Conservation (phyloP, 2,329 filamentous ascomycete species). For the Xylariaceae sp. region DNA sequence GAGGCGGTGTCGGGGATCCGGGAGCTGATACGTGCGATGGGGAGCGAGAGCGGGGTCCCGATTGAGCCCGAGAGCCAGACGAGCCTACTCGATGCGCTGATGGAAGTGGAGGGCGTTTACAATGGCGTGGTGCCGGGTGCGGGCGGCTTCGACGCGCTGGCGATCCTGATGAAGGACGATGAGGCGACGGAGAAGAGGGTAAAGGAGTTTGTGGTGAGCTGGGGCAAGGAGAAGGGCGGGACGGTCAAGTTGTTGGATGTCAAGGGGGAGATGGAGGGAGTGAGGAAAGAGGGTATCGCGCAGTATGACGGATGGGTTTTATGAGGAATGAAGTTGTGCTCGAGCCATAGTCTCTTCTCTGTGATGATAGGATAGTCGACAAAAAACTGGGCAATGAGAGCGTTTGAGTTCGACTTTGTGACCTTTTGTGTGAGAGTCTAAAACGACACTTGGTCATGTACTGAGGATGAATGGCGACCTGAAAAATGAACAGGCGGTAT, state of each 20-base stretch:
- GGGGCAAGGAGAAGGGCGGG: conserved; percentile 55
- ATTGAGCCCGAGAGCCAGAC: conserved; percentile 90
- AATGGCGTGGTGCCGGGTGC: conserved; percentile 92
- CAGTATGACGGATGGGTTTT: conserved; percentile 27
- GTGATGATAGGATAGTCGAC: conserved; percentile 8
- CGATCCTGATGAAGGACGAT: conserved; percentile 72
- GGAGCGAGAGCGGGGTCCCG: conserved; percentile 67
- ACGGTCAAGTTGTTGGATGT: conserved; percentile 56
- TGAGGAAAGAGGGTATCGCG: conserved; percentile 21
- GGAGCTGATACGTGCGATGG: conserved; percentile 72
- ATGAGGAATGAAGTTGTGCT: not conserved
- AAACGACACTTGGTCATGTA: too few species aligned
- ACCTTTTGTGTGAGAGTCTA: too few species aligned
- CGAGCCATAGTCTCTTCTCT: conserved; percentile 1
- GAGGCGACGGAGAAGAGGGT: conserved; percentile 58
- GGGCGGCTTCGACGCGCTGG: conserved; percentile 88
- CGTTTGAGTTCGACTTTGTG: too few species aligned
- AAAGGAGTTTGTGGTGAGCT: conserved; percentile 58
- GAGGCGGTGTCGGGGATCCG: conserved; percentile 48
- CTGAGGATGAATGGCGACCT: too few species aligned
- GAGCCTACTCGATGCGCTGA: conserved; percentile 72
- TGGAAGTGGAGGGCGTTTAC: conserved; percentile 69
- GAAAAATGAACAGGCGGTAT: too few species aligned
- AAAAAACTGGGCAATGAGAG: too few species aligned
- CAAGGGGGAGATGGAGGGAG: conserved; percentile 31